A percentile compares a stretch with the other conserved stretches of the same genome.
These are phyloP conservation scores for Tetrapyrgos nigripes DNA, from an alignment of 1,284 basidiomycete genomes.

Conservation along the genomic window DNA sequence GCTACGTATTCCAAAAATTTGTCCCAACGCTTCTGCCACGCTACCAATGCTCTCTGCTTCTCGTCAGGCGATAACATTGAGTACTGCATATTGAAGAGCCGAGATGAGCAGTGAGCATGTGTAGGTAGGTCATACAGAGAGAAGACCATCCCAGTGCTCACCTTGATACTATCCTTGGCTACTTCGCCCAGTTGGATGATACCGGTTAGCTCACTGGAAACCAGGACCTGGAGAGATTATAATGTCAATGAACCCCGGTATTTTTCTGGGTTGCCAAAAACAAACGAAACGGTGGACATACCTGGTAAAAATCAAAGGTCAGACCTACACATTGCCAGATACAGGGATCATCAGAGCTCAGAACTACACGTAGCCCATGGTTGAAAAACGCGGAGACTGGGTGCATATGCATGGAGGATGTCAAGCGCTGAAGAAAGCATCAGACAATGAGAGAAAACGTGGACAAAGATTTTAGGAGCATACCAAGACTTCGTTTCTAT, in stretches of 20 bases:
- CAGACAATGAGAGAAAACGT: background rate
- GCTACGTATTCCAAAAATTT: slow-evolving; percentile 52
- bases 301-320: slow-evolving; percentile 77
- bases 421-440: slow-evolving; percentile 37
- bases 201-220: slow-evolving; percentile 67
- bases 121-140: background rate
- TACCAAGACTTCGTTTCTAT: slow-evolving; percentile 73
- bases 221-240: slow-evolving; percentile 53
- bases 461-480: slow-evolving; percentile 11
- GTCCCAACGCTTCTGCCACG: slow-evolving; percentile 62
- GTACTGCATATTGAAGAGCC: slow-evolving; percentile 43
- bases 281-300: slow-evolving; percentile 22
- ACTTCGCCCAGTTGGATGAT: slow-evolving; percentile 63
- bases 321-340: slow-evolving; percentile 81
- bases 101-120: slow-evolving; percentile 1
- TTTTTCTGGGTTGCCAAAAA: background rate
- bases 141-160: slow-evolving; percentile 32
- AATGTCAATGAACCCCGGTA: background rate
- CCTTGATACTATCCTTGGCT: slow-evolving; percentile 69
- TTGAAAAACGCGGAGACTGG: slow-evolving; percentile 73
- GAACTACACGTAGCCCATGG: slow-evolving; percentile 69
- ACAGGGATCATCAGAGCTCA: slow-evolving; percentile 76
- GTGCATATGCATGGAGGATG: slow-evolving; percentile 80
- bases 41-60: slow-evolving; percentile 48
- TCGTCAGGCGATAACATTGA: slow-evolving; percentile 55